Percentiles rank a stretch among this genome's conserved stretches.
These are phyloP conservation scores for Phallus indusiatus DNA, from an alignment of 768 basidiomycete species.

Conservation along the genomic window DNA sequence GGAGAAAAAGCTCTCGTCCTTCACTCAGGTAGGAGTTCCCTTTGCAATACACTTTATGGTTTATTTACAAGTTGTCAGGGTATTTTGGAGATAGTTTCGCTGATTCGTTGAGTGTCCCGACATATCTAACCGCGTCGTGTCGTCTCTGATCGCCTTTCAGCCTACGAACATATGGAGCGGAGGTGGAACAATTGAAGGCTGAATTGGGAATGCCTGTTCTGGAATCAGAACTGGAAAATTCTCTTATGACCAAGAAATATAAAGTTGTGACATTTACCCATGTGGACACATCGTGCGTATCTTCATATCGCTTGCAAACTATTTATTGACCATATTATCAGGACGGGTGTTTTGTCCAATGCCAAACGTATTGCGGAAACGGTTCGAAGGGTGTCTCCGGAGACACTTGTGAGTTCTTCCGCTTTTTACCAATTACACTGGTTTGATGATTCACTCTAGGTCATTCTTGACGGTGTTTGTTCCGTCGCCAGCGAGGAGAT, in stretches of 20 bases:
- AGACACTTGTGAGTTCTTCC: slow-evolving; percentile 53
- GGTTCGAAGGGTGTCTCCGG: slow-evolving; percentile 69
- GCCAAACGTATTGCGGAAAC: slow-evolving; percentile 65
- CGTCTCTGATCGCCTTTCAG: slow-evolving; percentile 26
- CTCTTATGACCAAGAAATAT: slow-evolving; percentile 71
- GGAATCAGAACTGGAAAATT: slow-evolving; percentile 48
- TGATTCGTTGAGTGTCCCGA: slow-evolving; percentile 53
- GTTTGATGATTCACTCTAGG: slow-evolving; percentile 26
- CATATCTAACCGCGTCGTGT: background rate
- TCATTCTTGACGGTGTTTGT: slow-evolving; percentile 90
- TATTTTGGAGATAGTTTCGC: slow-evolving; percentile 92
- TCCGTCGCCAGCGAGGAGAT: slow-evolving; percentile 95
- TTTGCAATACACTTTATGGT: background rate
- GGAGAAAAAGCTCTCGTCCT: slow-evolving; percentile 76
- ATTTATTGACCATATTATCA: background rate
- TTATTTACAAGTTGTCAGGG: slow-evolving; percentile 30
- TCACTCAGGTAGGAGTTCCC: slow-evolving; percentile 33
- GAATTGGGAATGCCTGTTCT: slow-evolving; percentile 71
- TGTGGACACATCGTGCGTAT: slow-evolving; percentile 76
- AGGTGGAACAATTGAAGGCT: slow-evolving; percentile 76
- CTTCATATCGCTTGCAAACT: background rate
- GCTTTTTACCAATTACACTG: slow-evolving; percentile 8
- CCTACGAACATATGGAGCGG: slow-evolving; percentile 80
- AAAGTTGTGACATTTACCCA: slow-evolving; percentile 91
- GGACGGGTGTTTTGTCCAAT: slow-evolving; percentile 71